phyloP scores from a whole-genome alignment of 108 stramenopile genomes.

The Fragilaria crotonensis region DNA sequence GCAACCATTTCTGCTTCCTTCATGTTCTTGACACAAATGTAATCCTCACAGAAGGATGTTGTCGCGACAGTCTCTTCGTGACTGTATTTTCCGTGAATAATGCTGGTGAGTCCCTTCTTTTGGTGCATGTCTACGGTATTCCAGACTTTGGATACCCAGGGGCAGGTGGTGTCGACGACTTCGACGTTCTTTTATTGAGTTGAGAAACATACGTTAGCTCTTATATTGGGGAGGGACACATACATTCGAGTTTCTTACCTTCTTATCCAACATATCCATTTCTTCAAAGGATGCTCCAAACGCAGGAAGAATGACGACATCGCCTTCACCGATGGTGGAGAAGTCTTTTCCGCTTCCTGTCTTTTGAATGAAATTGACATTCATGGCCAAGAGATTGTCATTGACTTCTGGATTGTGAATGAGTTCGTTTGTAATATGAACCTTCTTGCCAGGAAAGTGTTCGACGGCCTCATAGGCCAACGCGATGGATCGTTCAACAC shows the following conservation, averaged over 20 bases:
- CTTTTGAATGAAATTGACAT: conserved; percentile 87
- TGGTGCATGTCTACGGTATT: conserved; percentile 93
- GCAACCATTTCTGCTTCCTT: conserved; percentile 94
- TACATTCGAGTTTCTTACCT: conserved; percentile 12
- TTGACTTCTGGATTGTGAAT: conserved; percentile 98
- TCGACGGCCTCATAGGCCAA: conserved; percentile 88
- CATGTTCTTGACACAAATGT: conserved; percentile 92
- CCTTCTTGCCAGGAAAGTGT: conserved; percentile 78
- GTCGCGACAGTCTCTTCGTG: conserved; percentile 97
- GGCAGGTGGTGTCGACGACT: conserved; percentile 95
- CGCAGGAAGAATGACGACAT: conserved; percentile 94
- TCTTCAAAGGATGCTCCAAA: conserved; percentile 95
- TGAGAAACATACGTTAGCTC: not conserved
- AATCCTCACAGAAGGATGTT: conserved; percentile 86
- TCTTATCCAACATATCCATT: conserved; percentile 73
- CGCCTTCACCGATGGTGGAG: conserved; percentile 64
- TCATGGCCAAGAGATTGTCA: conserved; percentile 81
- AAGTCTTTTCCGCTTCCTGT: conserved; percentile 76
- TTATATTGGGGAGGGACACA: not conserved
- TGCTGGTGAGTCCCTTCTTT: conserved; percentile 68
- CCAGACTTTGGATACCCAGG: conserved; percentile 98
- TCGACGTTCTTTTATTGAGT: conserved; percentile 70
- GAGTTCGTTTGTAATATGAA: conserved; percentile 95
- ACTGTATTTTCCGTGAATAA: conserved; percentile 94
- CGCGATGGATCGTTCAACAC: conserved; percentile 88